Percentiles rank a stretch among this genome's conserved stretches.
phyloP scores from a whole-genome alignment of 2,329 filamentous ascomycete species.

The Beauveria sp. region DNA sequence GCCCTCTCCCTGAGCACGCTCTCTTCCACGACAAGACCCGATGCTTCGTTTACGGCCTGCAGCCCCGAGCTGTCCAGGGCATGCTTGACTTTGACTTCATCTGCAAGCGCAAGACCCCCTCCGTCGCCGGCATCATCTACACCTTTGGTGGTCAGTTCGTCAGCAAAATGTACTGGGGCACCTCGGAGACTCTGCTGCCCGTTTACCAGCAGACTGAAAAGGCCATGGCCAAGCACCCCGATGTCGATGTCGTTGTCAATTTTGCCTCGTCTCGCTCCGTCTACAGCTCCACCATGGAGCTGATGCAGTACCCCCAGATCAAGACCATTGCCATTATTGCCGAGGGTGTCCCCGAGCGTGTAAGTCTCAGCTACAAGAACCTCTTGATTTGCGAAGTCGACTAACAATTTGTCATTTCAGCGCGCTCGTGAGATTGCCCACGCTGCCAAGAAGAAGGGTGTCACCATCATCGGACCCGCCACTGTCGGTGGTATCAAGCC shows the following conservation, averaged over 20 bases:
- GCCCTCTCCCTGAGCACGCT: constrained; percentile 77
- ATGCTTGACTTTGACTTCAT: constrained; percentile 99
- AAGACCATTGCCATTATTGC: constrained; percentile 99
- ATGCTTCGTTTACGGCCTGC: constrained; percentile 99
- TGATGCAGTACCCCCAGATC: constrained; percentile 95
- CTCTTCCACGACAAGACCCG: constrained; percentile 99
- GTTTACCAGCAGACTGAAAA: constrained; percentile 94
- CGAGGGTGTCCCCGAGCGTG: constrained; percentile 96
- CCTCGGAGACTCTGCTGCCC: constrained; percentile 94
- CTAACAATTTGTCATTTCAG: constrained; percentile 34
- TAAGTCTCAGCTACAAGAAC: constrained; percentile 37
- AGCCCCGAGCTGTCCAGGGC: constrained; percentile 85
- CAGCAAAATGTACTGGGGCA: constrained; percentile 99
- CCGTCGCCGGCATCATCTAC: constrained; percentile 98
- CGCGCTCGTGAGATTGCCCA: constrained; percentile 97
- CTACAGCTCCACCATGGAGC: constrained; percentile 96
- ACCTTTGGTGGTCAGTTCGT: constrained; percentile 99
- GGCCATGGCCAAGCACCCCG: constrained; percentile 91
- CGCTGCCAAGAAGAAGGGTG: constrained; percentile 94
- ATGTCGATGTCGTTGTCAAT: constrained; percentile 98
- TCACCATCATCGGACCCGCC: constrained; percentile 97
- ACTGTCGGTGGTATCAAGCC: constrained; percentile 99
- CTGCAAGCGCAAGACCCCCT: constrained; percentile 95
- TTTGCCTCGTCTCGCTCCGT: constrained; percentile 98
- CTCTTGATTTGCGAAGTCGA: not conserved